A percentile compares a stretch with the other conserved stretches of the same genome.
These are phyloP conservation scores for Tricholoma furcatifolium DNA, from an alignment of 768 basidiomycete species.

Conservation along the genomic window DNA sequence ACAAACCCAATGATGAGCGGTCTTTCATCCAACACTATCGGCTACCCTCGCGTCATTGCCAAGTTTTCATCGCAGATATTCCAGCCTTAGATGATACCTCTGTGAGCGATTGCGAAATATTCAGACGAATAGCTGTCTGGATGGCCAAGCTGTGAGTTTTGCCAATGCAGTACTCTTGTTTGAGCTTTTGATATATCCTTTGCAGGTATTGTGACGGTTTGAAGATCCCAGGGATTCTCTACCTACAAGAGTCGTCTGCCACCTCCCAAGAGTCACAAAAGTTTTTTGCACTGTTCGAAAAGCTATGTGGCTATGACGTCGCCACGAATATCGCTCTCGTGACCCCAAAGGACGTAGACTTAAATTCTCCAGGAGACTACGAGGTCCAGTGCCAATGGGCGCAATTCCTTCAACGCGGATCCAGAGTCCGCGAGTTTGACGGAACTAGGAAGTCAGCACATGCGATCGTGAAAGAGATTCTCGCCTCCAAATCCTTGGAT, in stretches of 20 bases:
- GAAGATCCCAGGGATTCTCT: slow-evolving; percentile 12
- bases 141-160: slow-evolving; percentile 10
- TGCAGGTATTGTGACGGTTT: slow-evolving; percentile 7
- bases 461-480: slow-evolving; percentile 1
- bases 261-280: neutral
- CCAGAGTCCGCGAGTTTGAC: neutral
- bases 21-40: neutral
- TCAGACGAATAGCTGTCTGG: slow-evolving; percentile 15
- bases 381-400: neutral
- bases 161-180: neutral
- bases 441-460: neutral
- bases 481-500: slow-evolving; percentile 2
- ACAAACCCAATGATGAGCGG: no score
- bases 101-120: slow-evolving; percentile 7
- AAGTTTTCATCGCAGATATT: slow-evolving; percentile 15
- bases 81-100: slow-evolving; percentile 18
- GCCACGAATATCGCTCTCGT: slow-evolving; percentile 6
- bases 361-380: neutral
- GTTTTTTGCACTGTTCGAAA: slow-evolving; percentile 13
- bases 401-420: neutral
- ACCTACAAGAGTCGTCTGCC: slow-evolving; percentile 9
- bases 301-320: slow-evolving; percentile 7
- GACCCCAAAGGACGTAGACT: slow-evolving; percentile 5
- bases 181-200: neutral
- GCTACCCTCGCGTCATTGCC: neutral